Conservation (phyloP, 306 rosid genomes). For the Echinosophora koreensis region DNA sequence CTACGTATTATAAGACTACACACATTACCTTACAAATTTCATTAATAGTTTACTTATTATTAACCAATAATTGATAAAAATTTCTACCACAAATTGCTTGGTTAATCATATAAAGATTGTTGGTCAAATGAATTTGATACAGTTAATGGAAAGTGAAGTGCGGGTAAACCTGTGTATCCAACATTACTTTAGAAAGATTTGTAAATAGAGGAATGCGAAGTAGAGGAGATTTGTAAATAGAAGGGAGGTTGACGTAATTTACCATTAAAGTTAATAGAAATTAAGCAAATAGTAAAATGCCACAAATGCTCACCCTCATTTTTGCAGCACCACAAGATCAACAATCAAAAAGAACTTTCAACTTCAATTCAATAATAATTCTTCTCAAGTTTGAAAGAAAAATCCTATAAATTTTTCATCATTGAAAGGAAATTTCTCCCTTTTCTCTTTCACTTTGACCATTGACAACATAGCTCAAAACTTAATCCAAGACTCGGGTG, state of each 20-base stretch:
- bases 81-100: no score
- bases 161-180: no score
- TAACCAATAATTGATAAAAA: no score
- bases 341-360: constrained; percentile 9
- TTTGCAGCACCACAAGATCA: constrained; percentile 12
- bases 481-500: constrained; percentile 10
- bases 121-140: no score
- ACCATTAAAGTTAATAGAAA: constrained; percentile 15
- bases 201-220: no score
- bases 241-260: not conserved
- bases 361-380: not conserved
- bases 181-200: no score
- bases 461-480: constrained; percentile 23
- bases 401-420: constrained; percentile 8
- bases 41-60: no score
- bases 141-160: no score
- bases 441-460: constrained; percentile 9
- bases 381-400: constrained; percentile 39
- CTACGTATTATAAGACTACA: no score
- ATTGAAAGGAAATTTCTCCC: not conserved
- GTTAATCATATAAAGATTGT: no score
- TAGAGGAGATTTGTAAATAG: not conserved
- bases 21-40: no score
- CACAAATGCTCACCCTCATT: constrained; percentile 23
- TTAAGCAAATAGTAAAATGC: constrained; percentile 22